These are phyloP conservation scores for Nannizziopsis arthrosporioides DNA, from an alignment of 2,329 filamentous ascomycete genomes.

Conservation along the genomic window DNA sequence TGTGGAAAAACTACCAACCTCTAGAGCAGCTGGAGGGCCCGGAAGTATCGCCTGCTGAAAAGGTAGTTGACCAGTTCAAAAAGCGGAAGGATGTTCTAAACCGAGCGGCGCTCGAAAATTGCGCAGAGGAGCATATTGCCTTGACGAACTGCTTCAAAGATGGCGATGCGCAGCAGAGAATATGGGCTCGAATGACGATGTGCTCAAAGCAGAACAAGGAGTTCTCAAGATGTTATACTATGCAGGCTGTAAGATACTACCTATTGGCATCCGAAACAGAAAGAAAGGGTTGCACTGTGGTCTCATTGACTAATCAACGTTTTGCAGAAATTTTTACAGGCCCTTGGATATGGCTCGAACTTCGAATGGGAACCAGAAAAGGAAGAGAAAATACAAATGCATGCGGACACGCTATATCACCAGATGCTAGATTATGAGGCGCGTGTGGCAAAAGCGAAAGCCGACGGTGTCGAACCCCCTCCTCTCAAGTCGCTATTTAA, in stretches of 20 bases:
- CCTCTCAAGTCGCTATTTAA: conserved; percentile 37
- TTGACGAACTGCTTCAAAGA: conserved; percentile 71
- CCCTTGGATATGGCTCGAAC: conserved; percentile 70
- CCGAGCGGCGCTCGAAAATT: conserved; percentile 81
- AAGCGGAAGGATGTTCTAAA: conserved; percentile 67
- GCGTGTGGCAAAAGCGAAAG: conserved; percentile 50
- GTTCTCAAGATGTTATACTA: conserved; percentile 78
- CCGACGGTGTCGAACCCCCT: conserved; percentile 33
- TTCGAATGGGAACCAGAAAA: conserved; percentile 52
- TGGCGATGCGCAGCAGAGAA: conserved; percentile 53
- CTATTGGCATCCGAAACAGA: not conserved
- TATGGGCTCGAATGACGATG: conserved; percentile 52
- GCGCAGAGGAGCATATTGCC: conserved; percentile 71
- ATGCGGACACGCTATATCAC: conserved; percentile 82
- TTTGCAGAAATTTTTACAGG: conserved; percentile 67
- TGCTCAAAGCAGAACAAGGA: conserved; percentile 64
- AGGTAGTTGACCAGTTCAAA: conserved; percentile 75
- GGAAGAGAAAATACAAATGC: conserved; percentile 88
- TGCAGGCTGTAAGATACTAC: conserved; percentile 56
- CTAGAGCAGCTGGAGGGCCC: conserved; percentile 56
- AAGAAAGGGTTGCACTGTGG: not conserved
- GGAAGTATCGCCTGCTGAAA: conserved; percentile 66
- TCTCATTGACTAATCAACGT: not conserved
- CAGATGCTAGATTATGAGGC: conserved; percentile 74
- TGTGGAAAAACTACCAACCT: conserved; percentile 86